Evolutionary conservation across 2,329 filamentous ascomycete genomes (phyloP), one percentile per base, ranked within the genome.

Genomic region (Scedosporium aurantiacum): DNA sequence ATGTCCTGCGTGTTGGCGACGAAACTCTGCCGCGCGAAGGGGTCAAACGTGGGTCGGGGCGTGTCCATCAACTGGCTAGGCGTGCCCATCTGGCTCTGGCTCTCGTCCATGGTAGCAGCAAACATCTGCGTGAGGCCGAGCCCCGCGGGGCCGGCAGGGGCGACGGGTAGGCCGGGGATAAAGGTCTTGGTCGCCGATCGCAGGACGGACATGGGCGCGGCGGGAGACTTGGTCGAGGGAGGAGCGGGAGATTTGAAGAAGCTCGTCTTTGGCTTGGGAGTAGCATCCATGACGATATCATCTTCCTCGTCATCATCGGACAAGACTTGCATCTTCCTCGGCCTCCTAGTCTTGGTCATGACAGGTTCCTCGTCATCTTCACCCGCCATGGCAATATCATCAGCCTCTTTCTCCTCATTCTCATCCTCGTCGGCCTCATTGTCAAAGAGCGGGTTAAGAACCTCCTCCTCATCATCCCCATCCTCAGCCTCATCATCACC

Each of bases 81-180:
- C 18, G 47, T 41, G 18, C 47, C 43, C 21, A 28, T 32, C 60
- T 57, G 50, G 37, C 52, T 47, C 66, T 84, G 80, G 66, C 79
- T 84, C 70, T 78, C 85, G 57, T 89, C 91, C 84, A 97, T 88
- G 1, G 91, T 96, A 12, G 90, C 90, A 4, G 89, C 89, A 70
- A 96, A 97, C 64, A 94, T 93, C 68, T 96, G 92, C 0, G 91
- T 95, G 54, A 96, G 79, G 8, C 90, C 89, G 50, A 96, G 75
- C 2, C 84, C 85, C 41, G 83, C 84, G 23, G 83, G 79, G 0
- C 79, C 82, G 23, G 79, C 73, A 5, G 47, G 58, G 14, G 58
- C 45, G 3, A 86, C 78, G 2, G 86, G 82, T 21, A 90, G 74
- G 1, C 85, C 86, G 3, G 87, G 88, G 62, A 90, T 88, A 66